Evolutionary conservation across 305 asterid species (phyloP).

Genomic region (Plantago rigida): DNA sequence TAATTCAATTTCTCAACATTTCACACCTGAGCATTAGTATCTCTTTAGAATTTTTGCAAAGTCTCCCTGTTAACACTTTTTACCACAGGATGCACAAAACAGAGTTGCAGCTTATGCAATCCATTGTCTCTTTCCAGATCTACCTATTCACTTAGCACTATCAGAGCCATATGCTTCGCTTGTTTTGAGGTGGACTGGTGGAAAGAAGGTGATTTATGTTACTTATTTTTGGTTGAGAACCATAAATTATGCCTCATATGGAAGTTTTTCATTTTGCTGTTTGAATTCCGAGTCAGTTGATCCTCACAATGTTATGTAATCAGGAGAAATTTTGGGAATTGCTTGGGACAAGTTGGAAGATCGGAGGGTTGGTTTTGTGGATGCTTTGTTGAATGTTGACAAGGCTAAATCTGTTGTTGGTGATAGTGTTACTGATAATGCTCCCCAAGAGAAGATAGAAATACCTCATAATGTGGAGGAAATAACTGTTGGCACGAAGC

Average conservation of each 20-base stretch:
- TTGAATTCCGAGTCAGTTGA: slow-evolving; percentile 14
- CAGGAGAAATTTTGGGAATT: slow-evolving; percentile 50
- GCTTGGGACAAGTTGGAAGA: slow-evolving; percentile 45
- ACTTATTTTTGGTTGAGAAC: slow-evolving; percentile 20
- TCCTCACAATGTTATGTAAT: slow-evolving; percentile 16
- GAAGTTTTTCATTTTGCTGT: slow-evolving; percentile 12
- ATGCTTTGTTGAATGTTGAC: slow-evolving; percentile 45
- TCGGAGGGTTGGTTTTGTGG: slow-evolving; percentile 78
- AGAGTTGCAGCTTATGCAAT: slow-evolving; percentile 91
- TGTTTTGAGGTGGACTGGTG: slow-evolving; percentile 67
- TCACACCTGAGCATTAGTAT: slow-evolving; percentile 18
- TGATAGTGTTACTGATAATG: slow-evolving; percentile 20
- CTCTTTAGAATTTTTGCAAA: slow-evolving; percentile 10
- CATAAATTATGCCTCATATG: slow-evolving; percentile 17
- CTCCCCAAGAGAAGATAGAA: slow-evolving; percentile 36
- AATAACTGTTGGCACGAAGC: slow-evolving; percentile 22
- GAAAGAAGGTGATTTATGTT: slow-evolving; percentile 54
- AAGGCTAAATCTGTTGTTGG: slow-evolving; percentile 32
- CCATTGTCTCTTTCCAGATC: slow-evolving; percentile 67
- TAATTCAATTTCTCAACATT: neutral
- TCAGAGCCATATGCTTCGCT: slow-evolving; percentile 70
- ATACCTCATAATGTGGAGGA: slow-evolving; percentile 31
- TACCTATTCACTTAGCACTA: slow-evolving; percentile 77
- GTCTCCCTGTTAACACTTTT: slow-evolving; percentile 18
- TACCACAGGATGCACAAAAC: slow-evolving; percentile 75